Evolutionary conservation across 75 land plant genomes (phyloP).

Genomic region (Selaginella moellendorffii): DNA sequence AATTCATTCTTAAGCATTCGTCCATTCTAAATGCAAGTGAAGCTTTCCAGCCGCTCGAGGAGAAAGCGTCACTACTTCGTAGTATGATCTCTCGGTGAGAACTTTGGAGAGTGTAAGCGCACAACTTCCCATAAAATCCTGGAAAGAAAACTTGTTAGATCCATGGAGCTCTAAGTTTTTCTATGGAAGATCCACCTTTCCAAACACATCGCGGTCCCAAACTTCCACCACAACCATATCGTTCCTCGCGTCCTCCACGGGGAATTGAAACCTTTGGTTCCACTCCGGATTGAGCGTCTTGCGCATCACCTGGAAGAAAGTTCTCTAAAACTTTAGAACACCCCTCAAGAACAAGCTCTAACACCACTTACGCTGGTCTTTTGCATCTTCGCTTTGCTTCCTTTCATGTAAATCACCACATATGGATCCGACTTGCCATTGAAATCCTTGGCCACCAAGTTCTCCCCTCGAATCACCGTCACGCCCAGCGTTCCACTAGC

Average conservation of each 20-base stretch:
- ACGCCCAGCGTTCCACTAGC: background rate
- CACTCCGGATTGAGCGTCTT: constrained; percentile 9
- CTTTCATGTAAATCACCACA: constrained; percentile 1
- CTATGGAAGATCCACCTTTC: background rate
- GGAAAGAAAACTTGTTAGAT: background rate
- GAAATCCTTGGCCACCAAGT: background rate
- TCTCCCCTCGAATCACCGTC: background rate
- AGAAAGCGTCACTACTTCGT: background rate
- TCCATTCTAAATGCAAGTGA: background rate
- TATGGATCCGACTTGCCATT: constrained; percentile 9
- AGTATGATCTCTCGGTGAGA: background rate
- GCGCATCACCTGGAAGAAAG: background rate
- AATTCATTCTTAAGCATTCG: too few species aligned
- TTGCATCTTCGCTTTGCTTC: background rate
- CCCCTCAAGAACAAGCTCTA: background rate
- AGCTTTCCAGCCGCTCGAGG: background rate
- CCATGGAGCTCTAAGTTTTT: background rate
- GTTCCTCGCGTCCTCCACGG: background rate
- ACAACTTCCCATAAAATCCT: constrained; percentile 6
- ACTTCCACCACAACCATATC: background rate
- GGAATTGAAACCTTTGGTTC: constrained; percentile 5
- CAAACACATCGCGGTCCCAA: constrained; percentile 6
- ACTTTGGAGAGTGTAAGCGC: background rate
- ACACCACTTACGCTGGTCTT: background rate
- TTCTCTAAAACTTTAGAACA: background rate